Base-by-base conservation (phyloP, 441 rosid species). In the Gossypium lobatum region DNA sequence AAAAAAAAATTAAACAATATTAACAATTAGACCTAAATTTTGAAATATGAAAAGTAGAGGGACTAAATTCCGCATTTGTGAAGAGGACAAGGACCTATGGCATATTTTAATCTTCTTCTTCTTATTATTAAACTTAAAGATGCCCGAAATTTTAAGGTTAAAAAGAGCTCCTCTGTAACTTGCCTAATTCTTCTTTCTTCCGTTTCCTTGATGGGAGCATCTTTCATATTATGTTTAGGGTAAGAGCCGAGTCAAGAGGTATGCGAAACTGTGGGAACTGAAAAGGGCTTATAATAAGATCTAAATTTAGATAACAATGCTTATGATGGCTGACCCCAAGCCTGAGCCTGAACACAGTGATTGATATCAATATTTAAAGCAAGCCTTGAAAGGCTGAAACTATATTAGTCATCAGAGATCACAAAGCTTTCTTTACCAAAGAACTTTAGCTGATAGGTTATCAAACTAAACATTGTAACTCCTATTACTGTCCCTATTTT, bases 211-310 rank as follows among this genome's bases (percentile, higher is more conserved):
- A 26, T 34, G 48, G 34, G 42, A 26, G 9, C 66, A n/a, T 61
- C 65, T 61, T 61, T 31, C 45, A n/a, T 61, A 1, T 31, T 34
- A 16, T 62, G 67, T 16, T 34, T 62, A 16, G 48, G 67, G 39
- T 34, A 34, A 34, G 39, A 34, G 9, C 39, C 9, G 39, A 34
- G 39, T 34, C 37, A 62, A 62, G 46, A 34, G 48, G 67, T 34
- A 34, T n/a, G 20, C 1, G 20, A 42, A n/a, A 7, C 23, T 21
- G 16, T 39, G 69, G 42, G 70, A 45, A 65, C 48, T 45, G 34
- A 45, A 64, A 66, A 66, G 39, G 57, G 71, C 58, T 66, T 66
- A 46, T 46, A 46, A 45, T 65, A 45, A 65, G 53, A 21, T 66
- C 37, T 66, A 53, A 20, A 14, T 46, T 45, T 14, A 45, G 55